These are phyloP conservation scores for Aulographum hederae DNA, from an alignment of 2,329 filamentous ascomycete genomes.

Conservation along the genomic window DNA sequence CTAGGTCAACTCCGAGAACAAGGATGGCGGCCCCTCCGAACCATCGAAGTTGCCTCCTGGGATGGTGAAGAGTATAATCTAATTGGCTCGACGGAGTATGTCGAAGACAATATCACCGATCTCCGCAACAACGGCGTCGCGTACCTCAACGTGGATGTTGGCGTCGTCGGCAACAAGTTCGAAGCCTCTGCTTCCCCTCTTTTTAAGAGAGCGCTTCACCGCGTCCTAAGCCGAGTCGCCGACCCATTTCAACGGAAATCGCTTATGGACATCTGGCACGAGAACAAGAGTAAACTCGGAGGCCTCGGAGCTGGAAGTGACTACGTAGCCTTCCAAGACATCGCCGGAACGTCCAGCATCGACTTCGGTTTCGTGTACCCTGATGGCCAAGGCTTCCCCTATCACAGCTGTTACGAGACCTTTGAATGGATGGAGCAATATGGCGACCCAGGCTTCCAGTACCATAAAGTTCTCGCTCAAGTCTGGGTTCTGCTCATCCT, in stretches of 20 bases:
- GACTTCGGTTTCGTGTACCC: constrained; percentile 65
- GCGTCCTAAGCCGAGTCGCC: constrained; percentile 53
- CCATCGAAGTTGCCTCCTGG: constrained; percentile 94
- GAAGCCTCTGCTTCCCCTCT: constrained; percentile 65
- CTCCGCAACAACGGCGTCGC: constrained; percentile 61
- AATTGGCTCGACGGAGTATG: constrained; percentile 85
- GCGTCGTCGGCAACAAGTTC: constrained; percentile 58
- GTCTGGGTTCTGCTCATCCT: constrained; percentile 68
- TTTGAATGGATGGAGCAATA: constrained; percentile 69
- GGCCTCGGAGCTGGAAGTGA: constrained; percentile 61
- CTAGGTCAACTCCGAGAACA: constrained; percentile 59
- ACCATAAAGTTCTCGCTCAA: constrained; percentile 64
- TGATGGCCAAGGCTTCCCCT: constrained; percentile 39
- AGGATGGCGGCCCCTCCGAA: constrained; percentile 84
- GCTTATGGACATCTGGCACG: constrained; percentile 60
- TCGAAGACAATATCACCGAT: constrained; percentile 62
- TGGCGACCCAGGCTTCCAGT: constrained; percentile 65
- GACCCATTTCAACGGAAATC: constrained; percentile 48
- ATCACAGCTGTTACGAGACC: constrained; percentile 76
- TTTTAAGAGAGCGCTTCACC: constrained; percentile 52
- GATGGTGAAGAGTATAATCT: constrained; percentile 87
- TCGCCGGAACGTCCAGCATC: constrained; percentile 73
- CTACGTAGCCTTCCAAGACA: constrained; percentile 78
- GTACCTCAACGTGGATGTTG: constrained; percentile 83
- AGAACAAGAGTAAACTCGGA: constrained; percentile 37